phyloP scores from a whole-genome alignment of 2,329 filamentous ascomycete genomes.

The Pseudogymnoascus sp. region DNA sequence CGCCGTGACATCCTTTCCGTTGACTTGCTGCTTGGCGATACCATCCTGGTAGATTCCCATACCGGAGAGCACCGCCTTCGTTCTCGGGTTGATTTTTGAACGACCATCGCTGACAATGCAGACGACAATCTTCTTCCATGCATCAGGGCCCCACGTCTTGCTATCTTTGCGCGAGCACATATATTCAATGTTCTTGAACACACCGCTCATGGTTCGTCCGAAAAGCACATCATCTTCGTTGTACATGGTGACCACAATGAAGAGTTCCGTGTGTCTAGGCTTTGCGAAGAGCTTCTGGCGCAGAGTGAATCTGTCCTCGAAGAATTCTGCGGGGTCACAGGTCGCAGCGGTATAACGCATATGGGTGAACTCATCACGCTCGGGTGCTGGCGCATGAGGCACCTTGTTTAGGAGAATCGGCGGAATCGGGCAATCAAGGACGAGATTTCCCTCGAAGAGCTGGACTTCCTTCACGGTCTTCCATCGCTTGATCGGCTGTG shows the following conservation, averaged over 20 bases:
- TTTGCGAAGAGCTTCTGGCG: slow-evolving; percentile 90
- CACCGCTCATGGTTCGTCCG: slow-evolving; percentile 88
- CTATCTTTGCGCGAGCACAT: slow-evolving; percentile 91
- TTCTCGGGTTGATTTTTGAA: slow-evolving; percentile 91
- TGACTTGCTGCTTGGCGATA: slow-evolving; percentile 97
- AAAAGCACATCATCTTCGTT: slow-evolving; percentile 97
- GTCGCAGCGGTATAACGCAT: slow-evolving; percentile 94
- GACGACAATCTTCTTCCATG: slow-evolving; percentile 99
- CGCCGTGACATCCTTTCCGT: slow-evolving; percentile 89
- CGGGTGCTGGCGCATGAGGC: slow-evolving; percentile 67
- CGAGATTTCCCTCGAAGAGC: slow-evolving; percentile 90
- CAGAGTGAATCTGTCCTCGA: slow-evolving; percentile 80
- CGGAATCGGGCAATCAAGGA: slow-evolving; percentile 92
- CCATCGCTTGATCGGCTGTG: slow-evolving; percentile 70
- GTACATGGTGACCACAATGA: slow-evolving; percentile 98
- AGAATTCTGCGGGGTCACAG: slow-evolving; percentile 85
- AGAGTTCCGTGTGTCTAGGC: slow-evolving; percentile 84
- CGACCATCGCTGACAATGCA: slow-evolving; percentile 95
- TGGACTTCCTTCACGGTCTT: slow-evolving; percentile 99
- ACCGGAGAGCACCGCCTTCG: slow-evolving; percentile 78
- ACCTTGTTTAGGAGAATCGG: slow-evolving; percentile 81
- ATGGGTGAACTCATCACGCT: slow-evolving; percentile 84
- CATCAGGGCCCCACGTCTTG: slow-evolving; percentile 96
- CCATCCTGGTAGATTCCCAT: slow-evolving; percentile 97
- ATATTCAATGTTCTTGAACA: slow-evolving; percentile 98